Base-by-base conservation (phyloP, 176 grass and related monocot genomes). In the Carex kokanica region DNA sequence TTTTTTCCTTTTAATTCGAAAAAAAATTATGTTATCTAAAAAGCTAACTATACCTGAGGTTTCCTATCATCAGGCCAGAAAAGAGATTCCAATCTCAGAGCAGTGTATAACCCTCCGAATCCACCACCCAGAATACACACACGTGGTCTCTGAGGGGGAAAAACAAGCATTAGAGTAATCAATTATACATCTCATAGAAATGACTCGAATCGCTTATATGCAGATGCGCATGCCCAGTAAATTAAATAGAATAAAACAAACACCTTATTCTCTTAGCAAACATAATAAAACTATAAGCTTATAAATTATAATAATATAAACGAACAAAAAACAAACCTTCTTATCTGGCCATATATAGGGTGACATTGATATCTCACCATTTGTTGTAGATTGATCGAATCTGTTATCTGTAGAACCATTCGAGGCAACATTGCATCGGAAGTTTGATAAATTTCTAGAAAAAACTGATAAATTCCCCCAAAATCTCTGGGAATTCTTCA, bases 41-140 rank as follows among this genome's bases (percentile, higher is more conserved):
- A 40, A 40, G 5, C 74, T 62, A 18, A 29, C 43, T 83, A 62
- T 95, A 99, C 96, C 91, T 99, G 96, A 85, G 93, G 96, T 43
- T 86, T 93, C 43, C 91, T 99, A 84, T 90, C 87, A 92, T 81
- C 85, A 63, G 91, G 86, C 93, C 96, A 99, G 23, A 93, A 88
- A 86, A 99, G 93, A 90, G 91, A 99, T 49, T 99, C 96, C 83
- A 99, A 84, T 90, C 93, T 93, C 60, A 99, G 64, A 89, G 96
- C 96, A 84, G 93, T 95, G 88, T 99, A 99, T 60, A 99, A 53
- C 12, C 96, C 93, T 77, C 96, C 93, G 87, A 99, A 99, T 81
- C 96, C 96, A 92, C 96, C 96, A 85, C 93, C 91, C 61, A 99
- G 86, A 83, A 99, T 99, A 84, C 96, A 95, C 5, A 95, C 83